Evolutionary conservation across 352 stramenopile genomes (phyloP).

Genomic region (Pythium apleroticum): DNA sequence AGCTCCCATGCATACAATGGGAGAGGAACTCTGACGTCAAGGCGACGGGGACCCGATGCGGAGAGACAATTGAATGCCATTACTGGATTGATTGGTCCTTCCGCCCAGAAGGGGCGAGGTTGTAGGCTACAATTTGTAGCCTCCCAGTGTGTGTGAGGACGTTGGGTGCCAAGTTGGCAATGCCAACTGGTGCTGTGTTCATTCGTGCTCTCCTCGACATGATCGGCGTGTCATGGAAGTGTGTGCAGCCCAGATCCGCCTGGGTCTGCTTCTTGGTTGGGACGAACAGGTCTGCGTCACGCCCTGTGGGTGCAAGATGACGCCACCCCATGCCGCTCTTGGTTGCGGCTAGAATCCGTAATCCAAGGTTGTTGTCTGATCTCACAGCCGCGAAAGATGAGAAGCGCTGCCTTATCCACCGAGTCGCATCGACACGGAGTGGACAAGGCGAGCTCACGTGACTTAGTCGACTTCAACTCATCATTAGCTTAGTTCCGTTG

Average conservation of each 20-base stretch:
- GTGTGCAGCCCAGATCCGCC: background rate
- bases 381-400: background rate
- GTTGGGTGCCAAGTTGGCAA: no score
- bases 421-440: background rate
- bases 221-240: background rate
- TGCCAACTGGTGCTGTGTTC: background rate
- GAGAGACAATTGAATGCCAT: background rate
- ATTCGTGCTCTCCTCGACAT: background rate
- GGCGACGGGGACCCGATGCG: background rate
- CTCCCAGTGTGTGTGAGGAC: slow-evolving; percentile 2
- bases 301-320: background rate
- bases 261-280: background rate
- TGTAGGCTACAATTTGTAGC: no score
- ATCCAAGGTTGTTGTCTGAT: background rate
- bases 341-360: no score
- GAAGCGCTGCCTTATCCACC: background rate
- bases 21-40: background rate
- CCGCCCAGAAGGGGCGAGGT: background rate
- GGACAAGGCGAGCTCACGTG: background rate
- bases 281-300: no score
- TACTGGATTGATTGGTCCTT: background rate
- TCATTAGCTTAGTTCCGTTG: background rate
- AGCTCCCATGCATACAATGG: no score
- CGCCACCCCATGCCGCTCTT: no score
- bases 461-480: background rate